phyloP scores from a whole-genome alignment of 352 stramenopile genomes.

The Globisporangium spinosum region DNA sequence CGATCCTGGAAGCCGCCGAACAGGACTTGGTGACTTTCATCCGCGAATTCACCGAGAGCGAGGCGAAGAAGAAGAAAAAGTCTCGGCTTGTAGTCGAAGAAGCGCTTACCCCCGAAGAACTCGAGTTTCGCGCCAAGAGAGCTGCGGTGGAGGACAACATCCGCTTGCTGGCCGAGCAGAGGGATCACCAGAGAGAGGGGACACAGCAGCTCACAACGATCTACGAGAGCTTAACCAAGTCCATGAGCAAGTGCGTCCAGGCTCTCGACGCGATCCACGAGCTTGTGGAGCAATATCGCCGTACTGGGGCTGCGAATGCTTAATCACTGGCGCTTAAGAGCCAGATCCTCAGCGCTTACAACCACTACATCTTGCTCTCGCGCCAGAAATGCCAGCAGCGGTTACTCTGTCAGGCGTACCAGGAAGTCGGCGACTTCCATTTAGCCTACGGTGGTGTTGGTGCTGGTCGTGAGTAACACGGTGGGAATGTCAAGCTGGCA shows the following conservation, averaged over 20 bases:
- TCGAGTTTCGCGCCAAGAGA: slow-evolving; percentile 46
- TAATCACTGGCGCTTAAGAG: slow-evolving; percentile 13
- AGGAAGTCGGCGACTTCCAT: slow-evolving; percentile 74
- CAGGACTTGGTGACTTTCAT: slow-evolving; percentile 33
- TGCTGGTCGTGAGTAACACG: background rate
- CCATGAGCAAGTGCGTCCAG: slow-evolving; percentile 64
- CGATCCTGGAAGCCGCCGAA: slow-evolving; percentile 27
- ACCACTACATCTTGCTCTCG: slow-evolving; percentile 45
- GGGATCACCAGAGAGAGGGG: slow-evolving; percentile 26
- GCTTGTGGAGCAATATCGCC: slow-evolving; percentile 42
- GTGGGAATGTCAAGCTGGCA: slow-evolving; percentile 24
- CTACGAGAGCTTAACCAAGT: slow-evolving; percentile 29
- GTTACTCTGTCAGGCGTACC: slow-evolving; percentile 52
- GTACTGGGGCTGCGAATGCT: slow-evolving; percentile 6
- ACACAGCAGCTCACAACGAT: slow-evolving; percentile 24
- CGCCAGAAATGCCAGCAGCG: slow-evolving; percentile 67
- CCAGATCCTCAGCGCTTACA: slow-evolving; percentile 39
- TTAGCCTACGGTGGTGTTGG: slow-evolving; percentile 28
- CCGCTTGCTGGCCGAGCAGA: slow-evolving; percentile 19
- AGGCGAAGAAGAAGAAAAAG: slow-evolving; percentile 84
- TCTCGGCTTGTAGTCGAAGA: slow-evolving; percentile 72
- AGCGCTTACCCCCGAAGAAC: slow-evolving; percentile 51
- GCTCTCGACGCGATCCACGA: slow-evolving; percentile 45
- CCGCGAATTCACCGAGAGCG: slow-evolving; percentile 46
- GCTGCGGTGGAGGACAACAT: slow-evolving; percentile 40